These are phyloP conservation scores for Zizania latifolia DNA, from an alignment of 176 grass and related monocot species.

Conservation along the genomic window DNA sequence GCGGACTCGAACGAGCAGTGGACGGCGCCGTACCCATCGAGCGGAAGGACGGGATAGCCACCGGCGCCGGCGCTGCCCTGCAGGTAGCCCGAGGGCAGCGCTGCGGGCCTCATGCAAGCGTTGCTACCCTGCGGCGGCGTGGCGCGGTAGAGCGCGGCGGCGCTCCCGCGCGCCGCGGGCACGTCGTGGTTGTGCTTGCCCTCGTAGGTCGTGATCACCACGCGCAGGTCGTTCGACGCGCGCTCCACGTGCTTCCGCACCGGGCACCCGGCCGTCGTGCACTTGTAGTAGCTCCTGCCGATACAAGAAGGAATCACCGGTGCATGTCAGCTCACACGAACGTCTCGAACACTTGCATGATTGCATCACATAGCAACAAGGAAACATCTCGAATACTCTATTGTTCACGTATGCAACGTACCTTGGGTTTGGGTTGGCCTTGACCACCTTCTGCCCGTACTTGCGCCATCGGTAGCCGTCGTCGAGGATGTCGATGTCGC, in stretches of 20 bases:
- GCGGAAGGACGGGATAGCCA: neutral
- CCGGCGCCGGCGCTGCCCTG: neutral
- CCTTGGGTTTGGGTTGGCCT: slow-evolving; percentile 66
- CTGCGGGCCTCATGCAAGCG: neutral
- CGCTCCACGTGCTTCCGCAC: slow-evolving; percentile 96
- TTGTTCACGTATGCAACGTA: slow-evolving; percentile 3
- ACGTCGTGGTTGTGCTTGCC: slow-evolving; percentile 91
- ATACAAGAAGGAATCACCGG: neutral
- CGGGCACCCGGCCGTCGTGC: slow-evolving; percentile 59
- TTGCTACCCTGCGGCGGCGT: neutral
- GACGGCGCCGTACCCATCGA: neutral
- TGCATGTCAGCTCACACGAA: slow-evolving; percentile 10
- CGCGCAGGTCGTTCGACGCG: slow-evolving; percentile 66
- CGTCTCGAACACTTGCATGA: neutral
- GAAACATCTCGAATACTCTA: neutral
- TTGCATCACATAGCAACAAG: too few relatives aligned
- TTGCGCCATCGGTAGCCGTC: slow-evolving; percentile 65
- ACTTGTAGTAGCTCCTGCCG: slow-evolving; percentile 91
- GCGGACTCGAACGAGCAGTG: neutral
- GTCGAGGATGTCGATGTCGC: slow-evolving; percentile 85
- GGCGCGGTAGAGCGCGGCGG: slow-evolving; percentile 33
- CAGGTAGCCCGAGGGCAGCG: neutral
- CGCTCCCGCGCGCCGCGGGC: slow-evolving; percentile 64
- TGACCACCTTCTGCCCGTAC: slow-evolving; percentile 66
- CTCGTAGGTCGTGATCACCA: slow-evolving; percentile 84